Evolutionary conservation across 2,329 filamentous ascomycete genomes (phyloP), one percentile per base, ranked within the genome.

Genomic region (Pseudogymnoascus sp.): DNA sequence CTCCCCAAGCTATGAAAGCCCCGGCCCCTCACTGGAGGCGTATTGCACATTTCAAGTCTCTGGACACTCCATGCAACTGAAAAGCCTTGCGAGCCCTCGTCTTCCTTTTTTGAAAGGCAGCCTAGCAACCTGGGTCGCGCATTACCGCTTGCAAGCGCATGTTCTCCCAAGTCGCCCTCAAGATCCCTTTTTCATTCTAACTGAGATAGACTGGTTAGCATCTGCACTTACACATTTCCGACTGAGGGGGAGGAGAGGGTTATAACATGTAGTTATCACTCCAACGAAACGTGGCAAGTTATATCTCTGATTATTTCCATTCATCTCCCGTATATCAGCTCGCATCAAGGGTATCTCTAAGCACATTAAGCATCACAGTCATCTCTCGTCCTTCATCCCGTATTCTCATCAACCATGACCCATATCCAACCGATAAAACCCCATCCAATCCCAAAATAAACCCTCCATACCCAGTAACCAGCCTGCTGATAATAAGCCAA

Each of bases 401-500:
- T 21, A 56, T 56, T n/a, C 50, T 18, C n/a, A 33, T 56, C 25
- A 18, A 12, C 47, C 47, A 53, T 53, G 23, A 56, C 25, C 50
- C 25, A 56, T 56, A 56, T 33, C 25, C 25, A 12, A 56, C 28
- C 2, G 4, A 35, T 56, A 14, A 35, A 35, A 56, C n/a, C 28
- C 11, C n/a, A 56, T 33, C n/a, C n/a, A 33, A 56, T 31, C 47
- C 25, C 28, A 56, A 53, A 56, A 33, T 56, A 56, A 56, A 56
- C 7, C 50, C n/a, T 14, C 50, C 50, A 21, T 56, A 35, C 28
- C n/a, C 25, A 56, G 3, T 33, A 56, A 56, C 50, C 50, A 56
- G 50, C 50, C 50, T 56, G 50, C 50, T 56, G 28, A 53, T 53
- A n/a, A 47, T 47, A 56, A 21, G 50, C 50, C 50, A 56, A 56